phyloP scores from a whole-genome alignment of 768 basidiomycete genomes.

The Boletus subparvulus region DNA sequence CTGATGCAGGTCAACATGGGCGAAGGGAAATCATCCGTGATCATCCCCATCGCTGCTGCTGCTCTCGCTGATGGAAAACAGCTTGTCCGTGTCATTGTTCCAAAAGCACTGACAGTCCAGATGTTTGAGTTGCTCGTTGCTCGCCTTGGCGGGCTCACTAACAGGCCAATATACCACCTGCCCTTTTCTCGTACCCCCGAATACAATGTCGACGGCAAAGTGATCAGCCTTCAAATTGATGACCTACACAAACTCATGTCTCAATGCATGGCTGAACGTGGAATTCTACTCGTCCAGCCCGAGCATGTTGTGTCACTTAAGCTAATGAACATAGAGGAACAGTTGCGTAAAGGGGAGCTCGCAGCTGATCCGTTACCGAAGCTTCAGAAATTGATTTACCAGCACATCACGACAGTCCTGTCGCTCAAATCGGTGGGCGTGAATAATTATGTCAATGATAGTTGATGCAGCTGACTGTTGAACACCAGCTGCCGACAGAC shows the following conservation, averaged over 20 bases:
- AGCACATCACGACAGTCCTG: not conserved
- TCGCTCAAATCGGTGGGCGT: not conserved
- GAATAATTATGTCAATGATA: not conserved
- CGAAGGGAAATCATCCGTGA: conserved; percentile 48
- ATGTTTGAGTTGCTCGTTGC: conserved; percentile 46
- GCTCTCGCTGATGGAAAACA: conserved; percentile 40
- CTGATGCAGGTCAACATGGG: conserved; percentile 54
- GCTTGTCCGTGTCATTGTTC: conserved; percentile 46
- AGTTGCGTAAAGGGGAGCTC: conserved; percentile 4
- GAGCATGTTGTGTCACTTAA: conserved; percentile 51
- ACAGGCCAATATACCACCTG: conserved; percentile 45
- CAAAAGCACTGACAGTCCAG: conserved; percentile 40
- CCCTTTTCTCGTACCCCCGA: conserved; percentile 44
- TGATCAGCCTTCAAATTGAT: conserved; percentile 5
- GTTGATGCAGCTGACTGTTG: not conserved
- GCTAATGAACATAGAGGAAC: conserved; percentile 40
- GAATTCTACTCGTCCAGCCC: conserved; percentile 46
- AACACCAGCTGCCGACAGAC: not conserved
- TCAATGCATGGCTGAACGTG: conserved; percentile 36
- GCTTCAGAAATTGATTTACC: not conserved
- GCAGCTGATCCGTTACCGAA: conserved; percentile 17
- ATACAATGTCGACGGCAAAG: not conserved
- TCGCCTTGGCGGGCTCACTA: conserved; percentile 41
- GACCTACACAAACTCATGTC: conserved; percentile 33
- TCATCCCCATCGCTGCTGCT: conserved; percentile 43